Percentiles rank a stretch among this genome's conserved stretches.
These are phyloP conservation scores for Debaryomyces udenii DNA, from an alignment of 1,139 yeast genomes.

Conservation along the genomic window DNA sequence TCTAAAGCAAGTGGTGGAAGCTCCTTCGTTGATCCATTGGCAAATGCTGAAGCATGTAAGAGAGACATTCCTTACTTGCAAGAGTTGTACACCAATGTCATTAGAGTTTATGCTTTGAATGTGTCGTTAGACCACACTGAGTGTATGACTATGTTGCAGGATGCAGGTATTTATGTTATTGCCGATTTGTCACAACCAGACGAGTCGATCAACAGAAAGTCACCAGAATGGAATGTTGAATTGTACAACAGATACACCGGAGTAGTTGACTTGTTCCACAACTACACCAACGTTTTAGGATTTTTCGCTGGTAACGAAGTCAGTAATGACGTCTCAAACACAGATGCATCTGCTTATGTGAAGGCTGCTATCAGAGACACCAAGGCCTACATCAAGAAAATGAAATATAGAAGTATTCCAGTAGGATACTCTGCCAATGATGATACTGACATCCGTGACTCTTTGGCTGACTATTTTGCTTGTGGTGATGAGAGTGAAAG, in stretches of 20 bases:
- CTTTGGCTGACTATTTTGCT: slow-evolving; percentile 79
- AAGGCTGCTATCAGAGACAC: slow-evolving; percentile 89
- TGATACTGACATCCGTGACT: slow-evolving; percentile 68
- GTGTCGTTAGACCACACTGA: slow-evolving; percentile 62
- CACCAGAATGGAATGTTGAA: slow-evolving; percentile 65
- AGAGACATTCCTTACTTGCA: slow-evolving; percentile 78
- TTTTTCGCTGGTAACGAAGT: slow-evolving; percentile 95
- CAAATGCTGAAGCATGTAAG: slow-evolving; percentile 69
- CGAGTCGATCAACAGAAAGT: slow-evolving; percentile 60
- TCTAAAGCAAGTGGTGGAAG: slow-evolving; percentile 31
- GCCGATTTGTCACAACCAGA: slow-evolving; percentile 75
- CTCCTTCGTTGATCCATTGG: slow-evolving; percentile 70
- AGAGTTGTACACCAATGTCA: slow-evolving; percentile 62
- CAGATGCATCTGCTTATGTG: slow-evolving; percentile 81
- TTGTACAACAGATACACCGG: slow-evolving; percentile 72
- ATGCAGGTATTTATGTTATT: slow-evolving; percentile 78
- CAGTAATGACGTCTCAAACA: slow-evolving; percentile 68
- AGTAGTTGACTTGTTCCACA: slow-evolving; percentile 71
- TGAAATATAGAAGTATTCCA: slow-evolving; percentile 73
- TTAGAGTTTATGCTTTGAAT: slow-evolving; percentile 77
- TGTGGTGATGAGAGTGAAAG: slow-evolving; percentile 65
- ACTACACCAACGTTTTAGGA: slow-evolving; percentile 77
- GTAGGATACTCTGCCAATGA: slow-evolving; percentile 92
- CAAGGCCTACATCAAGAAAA: slow-evolving; percentile 68
- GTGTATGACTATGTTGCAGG: slow-evolving; percentile 67